Percentiles rank a stretch among this genome's conserved stretches.
phyloP scores from a whole-genome alignment of 495 filamentous ascomycete species.

The Penicillium pulvis region DNA sequence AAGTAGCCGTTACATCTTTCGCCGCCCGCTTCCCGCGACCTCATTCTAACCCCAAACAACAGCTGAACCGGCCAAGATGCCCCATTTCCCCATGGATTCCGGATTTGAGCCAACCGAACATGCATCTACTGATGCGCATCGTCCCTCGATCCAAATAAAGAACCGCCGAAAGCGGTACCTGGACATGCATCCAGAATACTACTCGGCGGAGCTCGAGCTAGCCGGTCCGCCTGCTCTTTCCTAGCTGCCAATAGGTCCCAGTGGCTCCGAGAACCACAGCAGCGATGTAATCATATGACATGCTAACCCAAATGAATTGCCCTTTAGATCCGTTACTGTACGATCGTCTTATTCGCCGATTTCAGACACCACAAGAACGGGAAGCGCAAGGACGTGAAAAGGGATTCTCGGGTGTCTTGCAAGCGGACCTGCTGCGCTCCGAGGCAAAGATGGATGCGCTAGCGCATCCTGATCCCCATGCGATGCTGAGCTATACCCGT shows the following conservation, averaged over 20 bases:
- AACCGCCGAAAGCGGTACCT: slow-evolving; percentile 68
- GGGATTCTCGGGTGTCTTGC: slow-evolving; percentile 72
- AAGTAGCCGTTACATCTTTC: slow-evolving; percentile 21
- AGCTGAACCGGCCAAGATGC: slow-evolving; percentile 35
- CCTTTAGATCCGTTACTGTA: slow-evolving; percentile 73
- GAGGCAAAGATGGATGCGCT: slow-evolving; percentile 72
- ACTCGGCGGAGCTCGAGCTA: slow-evolving; percentile 62
- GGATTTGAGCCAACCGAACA: slow-evolving; percentile 22
- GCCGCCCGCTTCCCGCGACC: slow-evolving; percentile 37
- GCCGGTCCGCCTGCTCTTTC: slow-evolving; percentile 56
- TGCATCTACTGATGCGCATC: slow-evolving; percentile 10
- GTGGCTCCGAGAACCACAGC: slow-evolving; percentile 13
- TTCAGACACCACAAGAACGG: slow-evolving; percentile 71
- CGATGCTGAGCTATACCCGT: slow-evolving; percentile 48
- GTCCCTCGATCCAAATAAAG: slow-evolving; percentile 48
- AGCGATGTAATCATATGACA: slow-evolving; percentile 6
- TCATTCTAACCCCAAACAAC: slow-evolving; percentile 14
- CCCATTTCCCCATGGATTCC: slow-evolving; percentile 40
- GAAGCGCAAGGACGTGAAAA: slow-evolving; percentile 69
- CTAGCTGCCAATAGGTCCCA: slow-evolving; percentile 13
- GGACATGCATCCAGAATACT: slow-evolving; percentile 65
- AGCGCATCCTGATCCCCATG: slow-evolving; percentile 53
- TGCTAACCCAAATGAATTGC: slow-evolving; percentile 35
- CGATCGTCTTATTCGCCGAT: slow-evolving; percentile 75
- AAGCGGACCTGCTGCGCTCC: slow-evolving; percentile 69